These are phyloP conservation scores for Polychaeton citri DNA, from an alignment of 2,329 filamentous ascomycete genomes.

Conservation along the genomic window DNA sequence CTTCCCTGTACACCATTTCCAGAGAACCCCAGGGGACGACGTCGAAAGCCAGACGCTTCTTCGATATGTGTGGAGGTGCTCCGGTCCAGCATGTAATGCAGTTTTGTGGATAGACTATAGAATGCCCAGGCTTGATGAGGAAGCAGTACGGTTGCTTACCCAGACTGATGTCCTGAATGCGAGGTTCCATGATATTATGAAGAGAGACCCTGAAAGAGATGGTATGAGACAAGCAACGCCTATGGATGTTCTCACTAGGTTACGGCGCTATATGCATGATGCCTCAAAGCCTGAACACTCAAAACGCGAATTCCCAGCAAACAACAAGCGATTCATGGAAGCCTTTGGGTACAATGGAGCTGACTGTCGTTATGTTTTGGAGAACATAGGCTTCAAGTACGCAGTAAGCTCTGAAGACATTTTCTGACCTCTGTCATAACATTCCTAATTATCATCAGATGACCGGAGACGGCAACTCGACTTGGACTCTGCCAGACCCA, in stretches of 20 bases:
- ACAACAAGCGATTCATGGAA: conserved; percentile 52
- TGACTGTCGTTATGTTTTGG: conserved; percentile 46
- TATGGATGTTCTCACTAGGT: conserved; percentile 41
- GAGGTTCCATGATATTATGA: conserved; percentile 40
- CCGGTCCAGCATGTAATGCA: conserved; percentile 42
- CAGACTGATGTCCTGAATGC: conserved; percentile 38
- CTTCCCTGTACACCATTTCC: conserved; percentile 50
- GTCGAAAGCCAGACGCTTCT: conserved; percentile 16
- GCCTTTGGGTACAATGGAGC: conserved; percentile 39
- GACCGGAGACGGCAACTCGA: background rate
- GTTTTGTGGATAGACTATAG: conserved; percentile 39
- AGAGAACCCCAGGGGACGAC: conserved; percentile 8
- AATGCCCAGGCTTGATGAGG: conserved; percentile 37
- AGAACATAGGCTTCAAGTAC: conserved; percentile 43
- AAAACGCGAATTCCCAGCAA: conserved; percentile 41
- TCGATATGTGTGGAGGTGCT: conserved; percentile 42
- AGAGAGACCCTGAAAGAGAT: conserved; percentile 40
- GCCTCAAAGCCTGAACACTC: conserved; percentile 37
- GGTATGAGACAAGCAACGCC: conserved; percentile 38
- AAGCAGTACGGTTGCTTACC: conserved; percentile 39
- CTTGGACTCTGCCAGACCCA: conserved; percentile 19
- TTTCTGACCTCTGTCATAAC: too few species aligned
- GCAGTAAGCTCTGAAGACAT: conserved; percentile 12
- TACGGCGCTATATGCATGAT: conserved; percentile 49
- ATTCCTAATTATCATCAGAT: too few species aligned